Evolutionary conservation across 2,329 filamentous ascomycete species (phyloP).

Genomic region (Pseudocercospora vitis): DNA sequence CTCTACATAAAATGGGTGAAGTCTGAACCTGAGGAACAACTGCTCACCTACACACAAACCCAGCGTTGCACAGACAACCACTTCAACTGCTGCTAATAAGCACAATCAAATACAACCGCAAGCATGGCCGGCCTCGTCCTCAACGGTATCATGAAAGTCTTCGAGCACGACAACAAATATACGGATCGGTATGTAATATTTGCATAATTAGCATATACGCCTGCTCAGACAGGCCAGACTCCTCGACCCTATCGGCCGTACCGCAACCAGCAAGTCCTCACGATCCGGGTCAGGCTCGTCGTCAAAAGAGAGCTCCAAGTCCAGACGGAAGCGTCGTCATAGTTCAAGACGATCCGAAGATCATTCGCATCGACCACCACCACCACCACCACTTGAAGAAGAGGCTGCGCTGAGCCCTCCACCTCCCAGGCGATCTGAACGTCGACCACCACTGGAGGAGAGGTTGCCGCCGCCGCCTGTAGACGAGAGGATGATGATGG

Average conservation of each 20-base stretch:
- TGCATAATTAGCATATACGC: too few species aligned
- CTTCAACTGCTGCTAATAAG: too few species aligned
- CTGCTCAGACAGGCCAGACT: too few species aligned
- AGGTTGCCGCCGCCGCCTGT: background rate
- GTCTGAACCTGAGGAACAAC: background rate
- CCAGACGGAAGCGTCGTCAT: background rate
- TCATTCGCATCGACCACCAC: background rate
- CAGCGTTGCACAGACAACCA: background rate
- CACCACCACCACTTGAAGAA: background rate
- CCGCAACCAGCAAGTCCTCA: background rate
- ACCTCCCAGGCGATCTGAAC: background rate
- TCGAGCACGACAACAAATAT: conserved; percentile 15
- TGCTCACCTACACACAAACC: background rate
- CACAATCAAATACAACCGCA: background rate
- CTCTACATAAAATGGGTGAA: background rate
- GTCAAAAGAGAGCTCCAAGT: background rate
- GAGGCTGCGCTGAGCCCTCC: background rate
- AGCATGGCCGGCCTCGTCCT: conserved; percentile 14
- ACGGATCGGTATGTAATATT: too few species aligned
- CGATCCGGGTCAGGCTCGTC: background rate
- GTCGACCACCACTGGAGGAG: background rate
- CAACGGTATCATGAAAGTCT: conserved; percentile 11
- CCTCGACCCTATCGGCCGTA: conserved; percentile 11
- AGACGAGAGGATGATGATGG: background rate
- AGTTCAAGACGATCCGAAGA: background rate